Percentiles rank a stretch among this genome's conserved stretches.
Evolutionary conservation across 441 rosid species (phyloP).

Genomic region (Manihot esculenta): DNA sequence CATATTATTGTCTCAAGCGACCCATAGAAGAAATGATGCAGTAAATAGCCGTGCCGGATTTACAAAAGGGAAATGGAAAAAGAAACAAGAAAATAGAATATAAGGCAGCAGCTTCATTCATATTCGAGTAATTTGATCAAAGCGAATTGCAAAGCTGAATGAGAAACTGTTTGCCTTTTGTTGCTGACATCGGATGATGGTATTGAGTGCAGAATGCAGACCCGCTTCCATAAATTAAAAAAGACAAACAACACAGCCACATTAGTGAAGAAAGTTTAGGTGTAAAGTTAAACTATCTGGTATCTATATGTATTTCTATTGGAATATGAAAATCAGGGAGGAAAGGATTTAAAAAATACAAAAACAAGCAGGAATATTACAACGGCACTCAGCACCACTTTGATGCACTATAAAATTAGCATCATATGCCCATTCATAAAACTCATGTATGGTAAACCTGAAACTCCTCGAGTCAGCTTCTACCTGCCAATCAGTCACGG

Average conservation of each 20-base stretch:
- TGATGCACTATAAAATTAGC: slow-evolving; percentile 37
- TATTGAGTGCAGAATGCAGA: slow-evolving; percentile 1
- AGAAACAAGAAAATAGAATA: too few species aligned
- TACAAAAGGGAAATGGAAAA: not conserved
- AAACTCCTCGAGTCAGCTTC: slow-evolving; percentile 33
- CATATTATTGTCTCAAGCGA: slow-evolving; percentile 3
- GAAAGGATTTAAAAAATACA: not conserved
- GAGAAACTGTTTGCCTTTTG: too few species aligned
- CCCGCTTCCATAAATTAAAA: slow-evolving; percentile 19
- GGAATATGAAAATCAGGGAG: slow-evolving; percentile 11
- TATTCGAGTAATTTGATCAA: too few species aligned
- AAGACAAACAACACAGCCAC: slow-evolving; percentile 28
- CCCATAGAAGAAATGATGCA: not conserved
- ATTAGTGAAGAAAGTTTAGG: slow-evolving; percentile 24
- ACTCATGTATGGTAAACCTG: slow-evolving; percentile 36
- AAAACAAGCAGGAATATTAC: slow-evolving; percentile 23
- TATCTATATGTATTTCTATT: slow-evolving; percentile 43
- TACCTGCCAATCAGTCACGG: slow-evolving; percentile 16
- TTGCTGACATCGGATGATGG: slow-evolving; percentile 10
- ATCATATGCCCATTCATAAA: slow-evolving; percentile 30
- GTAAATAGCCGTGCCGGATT: not conserved
- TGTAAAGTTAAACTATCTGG: slow-evolving; percentile 29
- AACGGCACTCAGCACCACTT: slow-evolving; percentile 38
- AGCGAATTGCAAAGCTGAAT: slow-evolving; percentile 18
- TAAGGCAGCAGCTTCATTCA: not conserved